phyloP scores from a whole-genome alignment of 441 rosid genomes.

The Pelargonium hybrid region DNA sequence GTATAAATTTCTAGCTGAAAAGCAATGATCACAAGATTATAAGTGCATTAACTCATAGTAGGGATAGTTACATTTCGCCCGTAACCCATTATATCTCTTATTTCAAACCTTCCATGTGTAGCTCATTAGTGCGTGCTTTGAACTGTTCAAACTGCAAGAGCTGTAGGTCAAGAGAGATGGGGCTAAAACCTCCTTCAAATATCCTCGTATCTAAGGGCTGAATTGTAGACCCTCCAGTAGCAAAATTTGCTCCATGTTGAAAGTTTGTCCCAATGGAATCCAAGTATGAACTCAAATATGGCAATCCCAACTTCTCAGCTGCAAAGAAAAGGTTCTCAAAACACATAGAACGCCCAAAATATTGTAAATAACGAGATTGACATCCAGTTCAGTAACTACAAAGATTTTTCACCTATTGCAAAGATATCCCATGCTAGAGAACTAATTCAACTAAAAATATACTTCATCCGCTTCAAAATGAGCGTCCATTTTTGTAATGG shows the following conservation, averaged over 20 bases:
- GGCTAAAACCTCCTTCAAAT: slow-evolving; percentile 21
- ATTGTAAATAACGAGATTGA: no score
- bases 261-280: slow-evolving; percentile 28
- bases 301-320: slow-evolving; percentile 30
- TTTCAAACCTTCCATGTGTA: slow-evolving; percentile 20
- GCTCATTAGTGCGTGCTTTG: slow-evolving; percentile 22
- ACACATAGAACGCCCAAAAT: no score
- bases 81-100: not conserved
- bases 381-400: no score
- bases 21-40: not conserved
- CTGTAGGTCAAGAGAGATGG: slow-evolving; percentile 31
- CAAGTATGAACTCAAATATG: slow-evolving; percentile 25
- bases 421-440: no score
- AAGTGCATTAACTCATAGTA: no score
- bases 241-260: slow-evolving; percentile 31
- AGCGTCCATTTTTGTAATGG: no score
- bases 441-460: no score
- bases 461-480: no score
- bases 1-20: slow-evolving; percentile 9
- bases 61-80: no score
- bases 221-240: slow-evolving; percentile 27
- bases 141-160: slow-evolving; percentile 30
- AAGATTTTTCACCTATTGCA: no score
- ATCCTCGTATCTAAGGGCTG: slow-evolving; percentile 8
- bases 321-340: slow-evolving; percentile 15